Evolutionary conservation across 768 basidiomycete species (phyloP), one percentile per base, ranked within the genome.

Genomic region (Mycena olivaceomarginata): DNA sequence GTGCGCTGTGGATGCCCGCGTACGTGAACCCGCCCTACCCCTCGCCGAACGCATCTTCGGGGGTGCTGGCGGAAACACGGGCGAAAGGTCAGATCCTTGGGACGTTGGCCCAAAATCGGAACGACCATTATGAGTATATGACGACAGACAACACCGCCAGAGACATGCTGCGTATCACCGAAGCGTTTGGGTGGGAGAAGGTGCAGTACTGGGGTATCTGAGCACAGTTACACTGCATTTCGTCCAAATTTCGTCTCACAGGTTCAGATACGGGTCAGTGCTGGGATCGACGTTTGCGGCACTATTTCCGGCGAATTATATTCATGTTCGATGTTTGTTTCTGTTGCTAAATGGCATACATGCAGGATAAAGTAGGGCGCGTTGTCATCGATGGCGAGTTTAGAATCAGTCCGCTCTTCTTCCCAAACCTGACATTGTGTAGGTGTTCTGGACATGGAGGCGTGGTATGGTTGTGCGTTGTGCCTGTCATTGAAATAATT

Each of bases 361-460:
- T 45, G 9, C 48, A 48, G 48, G 48, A 48, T 18, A 48, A 48
- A 15, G 48, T 48, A 5, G 48, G 48, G 12, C 48, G 48, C 48
- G 12, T 48, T 15, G 48, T 48, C 16, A 18, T 48, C 5, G 48
- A 48, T 48, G 48, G 48, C 16, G 16, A 13, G 48, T 18, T 18
- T 11, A 15, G 13, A 48, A 11, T 4, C 16, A 18, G 5, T 18
- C 16, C 12, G 16, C 12, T 13, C 12, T 11, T 6, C 5, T 11
- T 13, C 48, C 5, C 48, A 13, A 4, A 48, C 25, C 25, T 6
- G 5, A 6, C 12, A 5, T 15, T 1, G 16, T 48, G 12, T 15
- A 73, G 72, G 72, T 15, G 72, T 73, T 0, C 2, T 37, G 2
- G 72, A 73, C 43, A 67, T 67, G 72, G 56, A 67, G 4, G n/a